Base-by-base conservation (phyloP, 768 basidiomycete species). In the Boletus sp. region DNA sequence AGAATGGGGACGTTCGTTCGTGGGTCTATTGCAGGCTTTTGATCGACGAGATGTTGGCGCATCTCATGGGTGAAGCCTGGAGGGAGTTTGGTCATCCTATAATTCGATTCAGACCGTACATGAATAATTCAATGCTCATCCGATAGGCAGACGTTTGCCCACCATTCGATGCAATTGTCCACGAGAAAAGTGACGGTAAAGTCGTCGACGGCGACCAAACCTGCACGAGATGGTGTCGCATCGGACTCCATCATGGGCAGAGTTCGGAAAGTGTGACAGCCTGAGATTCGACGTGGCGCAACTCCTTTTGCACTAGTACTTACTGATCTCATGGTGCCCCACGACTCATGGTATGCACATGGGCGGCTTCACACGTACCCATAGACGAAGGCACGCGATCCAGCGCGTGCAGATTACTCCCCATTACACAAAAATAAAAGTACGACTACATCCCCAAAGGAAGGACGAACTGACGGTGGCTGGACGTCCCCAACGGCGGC, bases 141-240 rank as follows among this genome's bases (percentile, higher is more conserved):
- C 3, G 36, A 36, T 24, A 20, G 36, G 14, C 36, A 40, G 32
- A 59, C 30, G 29, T 28, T 36, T 28, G n/a, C 9, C 53, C 60
- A 86, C 90, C 91, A 92, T 85, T 93, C 91, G 36, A 92, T 84
- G 55, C 72, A 78, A 62, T 91, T 89, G 67, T 91, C 90, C 30
- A 91, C 87, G 8, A 90, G 77, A 62, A 91, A 87, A 0, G 82
- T 87, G 57, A 89, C 77, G 1, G 59, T 64, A 10, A 81, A 61
- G 55, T 62, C 66, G 55, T 81, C 76, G 37, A 81, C 76, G 14
- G 48, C 47, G 0, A 67, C 52, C 33, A 70, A 46, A 30, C 65
- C 67, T 29, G 51, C 60, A 10, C 63, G 63, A 24, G 64, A 57
- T n/a, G 54, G 42, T 3, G 30, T 52, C 14, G 47, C 5, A 42